Conservation (phyloP, 305 asterid species). For the Solanum hybrid region DNA sequence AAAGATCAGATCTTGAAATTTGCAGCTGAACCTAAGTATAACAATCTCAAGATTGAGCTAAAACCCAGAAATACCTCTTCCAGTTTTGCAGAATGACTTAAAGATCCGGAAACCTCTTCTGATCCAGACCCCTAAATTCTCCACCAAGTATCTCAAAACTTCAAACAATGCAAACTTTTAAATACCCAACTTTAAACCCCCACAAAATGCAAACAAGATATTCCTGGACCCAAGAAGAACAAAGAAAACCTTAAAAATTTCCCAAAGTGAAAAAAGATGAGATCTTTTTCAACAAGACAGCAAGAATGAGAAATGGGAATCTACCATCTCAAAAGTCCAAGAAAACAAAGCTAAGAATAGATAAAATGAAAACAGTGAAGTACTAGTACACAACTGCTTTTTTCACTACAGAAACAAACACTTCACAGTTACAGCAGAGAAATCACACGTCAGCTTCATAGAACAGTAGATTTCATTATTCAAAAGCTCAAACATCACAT, state of each 20-base stretch:
- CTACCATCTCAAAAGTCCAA: conserved; percentile 20
- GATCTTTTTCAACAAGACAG: conserved; percentile 17
- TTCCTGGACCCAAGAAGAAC: conserved; percentile 17
- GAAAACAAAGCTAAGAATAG: conserved; percentile 15
- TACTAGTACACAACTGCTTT: background rate
- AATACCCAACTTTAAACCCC: conserved; percentile 27
- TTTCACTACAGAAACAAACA: background rate
- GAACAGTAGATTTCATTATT: conserved; percentile 10
- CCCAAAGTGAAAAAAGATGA: conserved; percentile 27
- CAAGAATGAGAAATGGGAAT: conserved; percentile 10
- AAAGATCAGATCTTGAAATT: conserved; percentile 35
- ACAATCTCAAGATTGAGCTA: conserved; percentile 13
- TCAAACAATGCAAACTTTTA: conserved; percentile 22
- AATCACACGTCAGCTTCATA: conserved; percentile 21
- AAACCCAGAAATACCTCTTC: conserved; percentile 26
- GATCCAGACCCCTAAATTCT: conserved; percentile 11
- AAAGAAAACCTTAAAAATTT: conserved; percentile 17
- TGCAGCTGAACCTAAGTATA: background rate
- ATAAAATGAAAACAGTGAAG: conserved; percentile 13
- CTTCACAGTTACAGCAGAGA: conserved; percentile 10
- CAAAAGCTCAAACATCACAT: conserved; percentile 15
- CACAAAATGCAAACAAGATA: conserved; percentile 14
- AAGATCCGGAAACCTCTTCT: conserved; percentile 21
- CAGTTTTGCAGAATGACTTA: conserved; percentile 16
- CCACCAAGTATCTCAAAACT: conserved; percentile 9